Conservation (phyloP, 2,329 filamentous ascomycete species). For the Aspergillus caelatus region DNA sequence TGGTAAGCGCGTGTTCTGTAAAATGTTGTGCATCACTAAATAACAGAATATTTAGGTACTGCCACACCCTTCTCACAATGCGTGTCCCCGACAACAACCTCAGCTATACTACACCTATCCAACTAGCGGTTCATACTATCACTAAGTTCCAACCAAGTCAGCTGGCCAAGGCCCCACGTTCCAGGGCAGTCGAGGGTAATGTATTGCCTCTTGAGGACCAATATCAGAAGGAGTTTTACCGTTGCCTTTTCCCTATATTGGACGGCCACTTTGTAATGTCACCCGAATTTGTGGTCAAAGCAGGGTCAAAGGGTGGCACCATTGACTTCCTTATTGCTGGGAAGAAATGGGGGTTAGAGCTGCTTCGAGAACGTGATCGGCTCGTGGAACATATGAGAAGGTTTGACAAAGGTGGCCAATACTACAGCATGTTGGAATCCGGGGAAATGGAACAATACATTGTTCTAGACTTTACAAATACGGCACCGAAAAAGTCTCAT, state of each 20-base stretch:
- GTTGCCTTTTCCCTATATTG: constrained; percentile 16
- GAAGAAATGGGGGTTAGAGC: constrained; percentile 20
- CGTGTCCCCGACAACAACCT: constrained; percentile 8
- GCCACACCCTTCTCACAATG: constrained; percentile 8
- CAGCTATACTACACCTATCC: constrained; percentile 7
- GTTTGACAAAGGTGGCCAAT: constrained; percentile 13
- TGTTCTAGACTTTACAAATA: constrained; percentile 15
- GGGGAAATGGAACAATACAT: constrained; percentile 15
- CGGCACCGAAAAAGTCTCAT: constrained; percentile 3
- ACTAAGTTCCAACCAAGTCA: constrained; percentile 13
- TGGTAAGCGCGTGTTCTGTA: constrained; percentile 12
- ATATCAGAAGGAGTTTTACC: constrained; percentile 21
- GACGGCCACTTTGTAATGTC: constrained; percentile 18
- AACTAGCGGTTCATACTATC: constrained; percentile 13
- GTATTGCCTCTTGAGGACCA: constrained; percentile 15
- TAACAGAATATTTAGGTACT: constrained; percentile 13
- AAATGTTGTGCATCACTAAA: constrained; percentile 8
- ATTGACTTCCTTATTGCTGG: constrained; percentile 17
- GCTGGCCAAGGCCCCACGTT: constrained; percentile 13
- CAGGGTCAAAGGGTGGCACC: constrained; percentile 14
- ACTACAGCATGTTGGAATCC: constrained; percentile 9
- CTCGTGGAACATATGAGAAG: constrained; percentile 13
- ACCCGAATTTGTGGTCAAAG: constrained; percentile 17
- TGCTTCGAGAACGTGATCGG: constrained; percentile 16
- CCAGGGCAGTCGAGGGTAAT: constrained; percentile 11